Evolutionary conservation across 345 rosid genomes (phyloP).

Genomic region (Populus nigra): DNA sequence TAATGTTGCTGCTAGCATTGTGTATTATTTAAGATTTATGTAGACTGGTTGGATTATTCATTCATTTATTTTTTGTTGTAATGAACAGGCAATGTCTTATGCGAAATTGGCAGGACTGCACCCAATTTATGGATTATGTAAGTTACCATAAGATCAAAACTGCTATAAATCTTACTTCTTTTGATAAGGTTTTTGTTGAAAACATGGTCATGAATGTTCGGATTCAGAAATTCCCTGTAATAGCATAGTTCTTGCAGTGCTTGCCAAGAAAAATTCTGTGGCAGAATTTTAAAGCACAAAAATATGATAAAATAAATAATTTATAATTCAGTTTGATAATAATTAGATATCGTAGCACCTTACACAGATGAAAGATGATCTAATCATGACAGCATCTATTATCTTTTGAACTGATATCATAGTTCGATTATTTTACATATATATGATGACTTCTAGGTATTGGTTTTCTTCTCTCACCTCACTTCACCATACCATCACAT

Average conservation of each 20-base stretch:
- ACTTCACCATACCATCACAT: background rate
- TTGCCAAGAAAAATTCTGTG: background rate
- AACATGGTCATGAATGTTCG: background rate
- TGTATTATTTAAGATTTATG: background rate
- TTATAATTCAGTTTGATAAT: slow-evolving; percentile 2
- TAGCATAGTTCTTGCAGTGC: background rate
- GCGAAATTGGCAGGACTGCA: slow-evolving; percentile 96
- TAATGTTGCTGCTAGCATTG: background rate
- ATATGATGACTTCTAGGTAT: background rate
- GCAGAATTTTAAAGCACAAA: slow-evolving; percentile 1
- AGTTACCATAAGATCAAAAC: slow-evolving; percentile 32
- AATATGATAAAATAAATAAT: background rate
- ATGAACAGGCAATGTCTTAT: slow-evolving; percentile 94
- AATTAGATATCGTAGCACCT: background rate
- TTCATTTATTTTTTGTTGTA: slow-evolving; percentile 17
- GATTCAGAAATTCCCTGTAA: background rate
- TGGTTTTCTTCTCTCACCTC: background rate
- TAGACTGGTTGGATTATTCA: slow-evolving; percentile 1
- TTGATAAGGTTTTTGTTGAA: background rate
- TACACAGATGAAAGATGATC: background rate
- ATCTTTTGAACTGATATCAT: slow-evolving; percentile 1
- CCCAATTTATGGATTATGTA: slow-evolving; percentile 91
- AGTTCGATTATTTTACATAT: background rate
- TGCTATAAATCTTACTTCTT: background rate
- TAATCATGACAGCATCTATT: background rate